Conservation (phyloP, 2,329 filamentous ascomycete genomes). For the Neonectria neomacrospora region DNA sequence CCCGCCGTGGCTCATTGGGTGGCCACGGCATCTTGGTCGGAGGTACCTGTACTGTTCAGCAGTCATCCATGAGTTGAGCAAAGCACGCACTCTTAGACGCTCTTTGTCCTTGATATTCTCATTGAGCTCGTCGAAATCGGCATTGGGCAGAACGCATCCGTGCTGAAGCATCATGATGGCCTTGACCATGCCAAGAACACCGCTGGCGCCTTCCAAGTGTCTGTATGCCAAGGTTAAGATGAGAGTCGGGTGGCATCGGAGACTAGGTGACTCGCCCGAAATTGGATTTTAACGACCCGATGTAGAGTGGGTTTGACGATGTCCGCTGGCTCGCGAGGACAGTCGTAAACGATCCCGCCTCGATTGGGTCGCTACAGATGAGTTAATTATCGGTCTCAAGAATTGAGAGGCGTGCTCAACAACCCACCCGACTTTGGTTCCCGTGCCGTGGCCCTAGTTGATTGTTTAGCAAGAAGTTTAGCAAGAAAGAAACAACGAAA, state of each 20-base stretch:
- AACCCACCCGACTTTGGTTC: constrained; percentile 18
- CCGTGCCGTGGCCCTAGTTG: constrained; percentile 16
- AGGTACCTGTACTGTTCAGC: constrained; percentile 26
- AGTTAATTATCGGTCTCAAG: constrained; percentile 39
- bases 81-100: constrained; percentile 14
- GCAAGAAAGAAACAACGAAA: not conserved
- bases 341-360: constrained; percentile 41
- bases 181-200: constrained; percentile 43
- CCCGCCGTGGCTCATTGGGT: constrained; percentile 18
- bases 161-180: constrained; percentile 27
- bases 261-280: constrained; percentile 24
- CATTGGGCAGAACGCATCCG: constrained; percentile 13
- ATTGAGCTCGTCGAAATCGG: constrained; percentile 1
- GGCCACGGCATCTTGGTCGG: constrained; percentile 40
- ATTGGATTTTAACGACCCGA: constrained; percentile 38
- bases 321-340: constrained; percentile 37
- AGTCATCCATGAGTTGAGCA: no score
- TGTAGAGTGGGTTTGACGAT: constrained; percentile 38
- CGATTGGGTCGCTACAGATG: constrained; percentile 51
- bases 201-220: constrained; percentile 42
- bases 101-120: constrained; percentile 8
- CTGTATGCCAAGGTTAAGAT: constrained; percentile 36
- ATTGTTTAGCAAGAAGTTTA: not conserved
- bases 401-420: not conserved
- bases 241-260: not conserved